Evolutionary conservation across 2,329 filamentous ascomycete species (phyloP).

Genomic region (Sclerotinia minor): DNA sequence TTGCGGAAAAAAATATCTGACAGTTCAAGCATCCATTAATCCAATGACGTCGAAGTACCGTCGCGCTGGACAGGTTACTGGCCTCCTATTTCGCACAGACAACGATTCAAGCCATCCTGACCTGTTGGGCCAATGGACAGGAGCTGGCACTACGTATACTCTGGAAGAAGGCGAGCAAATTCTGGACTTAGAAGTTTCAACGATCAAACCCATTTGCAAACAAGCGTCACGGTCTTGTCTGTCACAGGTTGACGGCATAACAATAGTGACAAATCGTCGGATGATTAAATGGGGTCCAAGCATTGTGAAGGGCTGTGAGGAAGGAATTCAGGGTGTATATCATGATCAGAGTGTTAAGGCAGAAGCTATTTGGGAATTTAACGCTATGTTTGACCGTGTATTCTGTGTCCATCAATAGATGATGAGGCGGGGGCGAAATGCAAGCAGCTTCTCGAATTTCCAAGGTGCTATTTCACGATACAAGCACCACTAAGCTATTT

Average conservation of each 20-base stretch:
- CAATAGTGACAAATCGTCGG: slow-evolving; percentile 23
- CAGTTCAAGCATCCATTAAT: slow-evolving; percentile 25
- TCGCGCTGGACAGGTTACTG: slow-evolving; percentile 23
- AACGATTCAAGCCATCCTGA: slow-evolving; percentile 19
- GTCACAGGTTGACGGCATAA: slow-evolving; percentile 23
- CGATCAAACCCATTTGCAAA: neutral
- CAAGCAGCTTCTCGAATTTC: too few species aligned
- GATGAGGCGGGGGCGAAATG: too few species aligned
- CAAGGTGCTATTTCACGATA: too few species aligned
- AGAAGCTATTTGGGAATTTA: slow-evolving; percentile 25
- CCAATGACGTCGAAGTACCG: slow-evolving; percentile 24
- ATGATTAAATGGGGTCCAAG: slow-evolving; percentile 18
- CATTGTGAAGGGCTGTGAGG: neutral
- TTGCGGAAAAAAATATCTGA: slow-evolving; percentile 24
- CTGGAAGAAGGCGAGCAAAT: slow-evolving; percentile 26
- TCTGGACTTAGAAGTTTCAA: slow-evolving; percentile 22
- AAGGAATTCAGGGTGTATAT: neutral
- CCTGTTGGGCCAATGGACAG: slow-evolving; percentile 28
- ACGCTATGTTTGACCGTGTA: slow-evolving; percentile 27
- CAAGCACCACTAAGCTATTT: too few species aligned
- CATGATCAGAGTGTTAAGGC: neutral
- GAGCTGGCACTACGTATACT: slow-evolving; percentile 21
- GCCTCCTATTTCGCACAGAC: slow-evolving; percentile 25
- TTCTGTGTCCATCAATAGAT: neutral
- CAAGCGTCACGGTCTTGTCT: neutral